Evolutionary conservation across 2,329 filamentous ascomycete species (phyloP).

Genomic region (Fusarium lateritium): DNA sequence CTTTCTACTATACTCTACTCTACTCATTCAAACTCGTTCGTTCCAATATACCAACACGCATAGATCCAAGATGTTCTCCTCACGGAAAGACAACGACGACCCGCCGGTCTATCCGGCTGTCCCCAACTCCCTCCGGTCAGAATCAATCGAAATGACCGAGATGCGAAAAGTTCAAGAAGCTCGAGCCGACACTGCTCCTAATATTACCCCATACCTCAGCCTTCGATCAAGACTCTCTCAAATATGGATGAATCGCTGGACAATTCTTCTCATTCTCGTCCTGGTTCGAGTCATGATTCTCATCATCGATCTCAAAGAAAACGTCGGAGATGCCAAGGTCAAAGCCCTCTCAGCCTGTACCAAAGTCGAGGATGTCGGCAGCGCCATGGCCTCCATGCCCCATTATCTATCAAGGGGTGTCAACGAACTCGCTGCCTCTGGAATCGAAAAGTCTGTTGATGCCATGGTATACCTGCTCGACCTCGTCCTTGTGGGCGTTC

Average conservation of each 20-base stretch:
- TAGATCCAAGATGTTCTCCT: constrained; percentile 57
- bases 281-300: constrained; percentile 86
- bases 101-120: constrained; percentile 55
- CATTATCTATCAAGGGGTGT: constrained; percentile 92
- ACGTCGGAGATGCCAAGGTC: constrained; percentile 81
- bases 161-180: constrained; percentile 52
- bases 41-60: constrained; percentile 48
- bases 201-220: constrained; percentile 91
- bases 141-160: constrained; percentile 56
- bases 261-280: constrained; percentile 87
- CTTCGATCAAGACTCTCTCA: constrained; percentile 92
- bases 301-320: constrained; percentile 78
- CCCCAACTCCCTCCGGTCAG: constrained; percentile 56
- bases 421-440: constrained; percentile 85
- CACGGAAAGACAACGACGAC: constrained; percentile 52
- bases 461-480: constrained; percentile 85
- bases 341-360: constrained; percentile 92
- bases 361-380: constrained; percentile 92
- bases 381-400: constrained; percentile 97
- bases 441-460: constrained; percentile 84
- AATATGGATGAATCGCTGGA: constrained; percentile 98
- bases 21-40: constrained; percentile 21
- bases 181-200: constrained; percentile 72
- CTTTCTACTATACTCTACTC: constrained; percentile 10
- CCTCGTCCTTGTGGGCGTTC: constrained; percentile 84